A percentile compares a stretch with the other conserved stretches of the same genome.
phyloP scores from a whole-genome alignment of 2,329 filamentous ascomycete genomes.

The Colletotrichum melonis region DNA sequence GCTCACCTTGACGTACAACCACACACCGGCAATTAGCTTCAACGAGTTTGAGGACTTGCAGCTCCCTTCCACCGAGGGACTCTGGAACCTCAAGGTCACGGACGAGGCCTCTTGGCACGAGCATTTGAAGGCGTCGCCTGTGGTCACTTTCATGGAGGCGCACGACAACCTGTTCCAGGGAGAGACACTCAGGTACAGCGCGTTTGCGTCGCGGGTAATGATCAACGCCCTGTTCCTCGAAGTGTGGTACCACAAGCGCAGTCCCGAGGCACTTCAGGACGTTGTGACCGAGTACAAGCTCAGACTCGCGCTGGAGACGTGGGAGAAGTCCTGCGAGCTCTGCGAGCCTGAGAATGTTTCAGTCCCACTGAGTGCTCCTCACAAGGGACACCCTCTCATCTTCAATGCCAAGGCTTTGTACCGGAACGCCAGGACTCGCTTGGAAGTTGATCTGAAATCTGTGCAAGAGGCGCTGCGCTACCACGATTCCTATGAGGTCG shows the following conservation, averaged over 20 bases:
- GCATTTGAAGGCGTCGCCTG: conserved; percentile 75
- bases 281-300: conserved; percentile 99
- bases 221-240: conserved; percentile 98
- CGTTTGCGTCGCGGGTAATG: conserved; percentile 97
- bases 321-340: conserved; percentile 94
- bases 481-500: conserved; percentile 97
- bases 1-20: conserved; percentile 95
- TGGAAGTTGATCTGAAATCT: conserved; percentile 94
- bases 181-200: conserved; percentile 90
- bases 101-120: conserved; percentile 90
- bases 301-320: conserved; percentile 94
- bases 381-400: conserved; percentile 94
- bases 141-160: conserved; percentile 90
- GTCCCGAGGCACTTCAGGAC: conserved; percentile 95
- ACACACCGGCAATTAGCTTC: conserved; percentile 97
- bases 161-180: conserved; percentile 97
- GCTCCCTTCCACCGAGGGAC: conserved; percentile 89
- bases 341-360: conserved; percentile 92
- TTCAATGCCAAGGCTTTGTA: conserved; percentile 99
- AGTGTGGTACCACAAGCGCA: conserved; percentile 99
- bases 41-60: conserved; percentile 96
- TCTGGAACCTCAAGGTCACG: conserved; percentile 87
- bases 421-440: conserved; percentile 89
- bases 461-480: conserved; percentile 97
- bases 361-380: conserved; percentile 90